A percentile compares a stretch with the other conserved stretches of the same genome.
phyloP scores from a whole-genome alignment of 139 green algal species.

The Microglena sp. region DNA sequence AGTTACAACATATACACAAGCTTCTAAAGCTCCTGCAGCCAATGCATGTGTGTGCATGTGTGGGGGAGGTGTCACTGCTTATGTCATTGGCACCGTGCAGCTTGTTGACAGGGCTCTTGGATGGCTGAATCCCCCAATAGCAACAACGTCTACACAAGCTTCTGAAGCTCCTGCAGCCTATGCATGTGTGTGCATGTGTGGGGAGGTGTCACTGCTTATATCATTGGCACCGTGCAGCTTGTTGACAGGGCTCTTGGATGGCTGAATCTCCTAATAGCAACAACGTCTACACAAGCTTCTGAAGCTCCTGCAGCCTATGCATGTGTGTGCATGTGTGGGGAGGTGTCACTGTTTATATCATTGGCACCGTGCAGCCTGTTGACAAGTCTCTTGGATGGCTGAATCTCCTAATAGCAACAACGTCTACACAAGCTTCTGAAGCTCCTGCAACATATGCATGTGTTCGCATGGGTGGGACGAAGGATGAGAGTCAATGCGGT shows the following conservation, averaged over 20 bases:
- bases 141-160: slow-evolving; percentile 78
- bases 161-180: slow-evolving; percentile 63
- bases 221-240: no score
- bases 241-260: no score
- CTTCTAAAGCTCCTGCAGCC: slow-evolving; percentile 63
- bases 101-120: slow-evolving; percentile 60
- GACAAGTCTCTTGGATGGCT: slow-evolving; percentile 63
- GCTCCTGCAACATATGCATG: slow-evolving; percentile 51
- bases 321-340: no score
- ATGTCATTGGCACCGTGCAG: no score
- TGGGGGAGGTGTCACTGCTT: no score
- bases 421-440: slow-evolving; percentile 80
- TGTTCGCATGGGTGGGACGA: neutral
- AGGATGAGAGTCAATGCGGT: neutral
- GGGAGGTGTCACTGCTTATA: no score
- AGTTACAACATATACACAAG: slow-evolving; percentile 78
- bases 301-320: slow-evolving; percentile 55
- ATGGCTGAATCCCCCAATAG: slow-evolving; percentile 71
- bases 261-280: slow-evolving; percentile 74
- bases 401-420: slow-evolving; percentile 75
- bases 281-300: slow-evolving; percentile 79
- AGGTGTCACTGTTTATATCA: no score
- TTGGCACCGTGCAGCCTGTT: slow-evolving; percentile 38
- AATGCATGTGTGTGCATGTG: no score
- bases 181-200: neutral